Base-by-base conservation (phyloP, 805 yeast species). In the Metschnikowia sp. region DNA sequence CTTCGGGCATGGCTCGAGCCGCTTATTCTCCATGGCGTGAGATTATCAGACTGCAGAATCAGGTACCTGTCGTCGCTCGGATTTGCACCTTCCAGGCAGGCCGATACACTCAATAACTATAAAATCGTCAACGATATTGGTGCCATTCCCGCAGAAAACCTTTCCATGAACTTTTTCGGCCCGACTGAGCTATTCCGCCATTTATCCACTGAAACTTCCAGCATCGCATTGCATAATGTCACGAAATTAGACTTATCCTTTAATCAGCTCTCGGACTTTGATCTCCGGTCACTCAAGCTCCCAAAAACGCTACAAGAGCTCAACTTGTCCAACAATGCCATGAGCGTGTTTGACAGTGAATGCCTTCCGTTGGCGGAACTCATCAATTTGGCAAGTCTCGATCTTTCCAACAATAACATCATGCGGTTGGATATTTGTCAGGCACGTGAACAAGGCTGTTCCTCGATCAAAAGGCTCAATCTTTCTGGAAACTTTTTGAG, bases 321-420 rank as follows among this genome's bases (percentile, higher is more conserved):
- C 33, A 61, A 63, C 39, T 50, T 65, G n/a, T 62, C 70, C 5
- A 64, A 65, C 47, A 67, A 67, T 44, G 54, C 42, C 34, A 36
- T 65, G 12, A 45, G 50, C 28, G 42, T 39, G 18, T 22, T 65
- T n/a, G 51, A 49, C 43, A 50, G 53, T 32, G 34, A 39, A 4
- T 54, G 49, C 11, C 56, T 64, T 30, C 41, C 54, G 1, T 53
- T 53, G 40, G 45, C 39, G n/a, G 15, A 48, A 2, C 48, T 63
- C 28, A 39, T 43, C 7, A 44, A 46, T n/a, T 49, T 63, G 29
- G 26, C 35, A 39, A 39, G 28, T 8, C 49, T 64, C 15, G 52
- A 64, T 42, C 43, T 63, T 2, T 54, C 64, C 35, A 64, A 64
- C 47, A 64, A 64, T 44, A 60, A 59, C 29, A 40, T 63, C 28